Percentiles rank a stretch among this genome's conserved stretches.
Evolutionary conservation across 2,329 filamentous ascomycete species (phyloP).

Genomic region (Aspergillus ibericus): DNA sequence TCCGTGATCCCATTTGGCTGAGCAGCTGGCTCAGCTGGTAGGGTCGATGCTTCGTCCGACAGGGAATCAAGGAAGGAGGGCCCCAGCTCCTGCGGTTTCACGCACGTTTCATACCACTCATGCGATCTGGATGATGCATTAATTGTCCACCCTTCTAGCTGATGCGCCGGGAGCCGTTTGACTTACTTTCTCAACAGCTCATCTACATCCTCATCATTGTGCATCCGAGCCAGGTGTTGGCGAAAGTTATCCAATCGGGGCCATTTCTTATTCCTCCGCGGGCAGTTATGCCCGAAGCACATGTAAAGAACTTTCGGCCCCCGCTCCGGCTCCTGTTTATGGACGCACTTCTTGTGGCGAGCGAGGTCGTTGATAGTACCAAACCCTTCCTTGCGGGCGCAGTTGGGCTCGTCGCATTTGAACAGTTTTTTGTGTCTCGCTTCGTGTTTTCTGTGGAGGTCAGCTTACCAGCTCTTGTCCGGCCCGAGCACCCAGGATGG

Average conservation of each 20-base stretch:
- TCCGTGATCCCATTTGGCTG: constrained; percentile 10
- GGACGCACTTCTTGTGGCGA: constrained; percentile 74
- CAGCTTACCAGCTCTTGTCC: neutral
- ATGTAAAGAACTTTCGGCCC: constrained; percentile 56
- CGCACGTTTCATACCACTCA: constrained; percentile 36
- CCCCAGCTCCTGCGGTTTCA: constrained; percentile 22
- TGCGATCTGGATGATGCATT: constrained; percentile 25
- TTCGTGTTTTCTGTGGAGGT: constrained; percentile 65
- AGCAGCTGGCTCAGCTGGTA: constrained; percentile 15
- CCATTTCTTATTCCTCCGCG: constrained; percentile 68
- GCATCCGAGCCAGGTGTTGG: constrained; percentile 71
- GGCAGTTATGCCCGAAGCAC: constrained; percentile 61
- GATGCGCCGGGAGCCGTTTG: neutral
- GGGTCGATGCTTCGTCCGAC: constrained; percentile 15
- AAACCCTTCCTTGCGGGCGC: constrained; percentile 66
- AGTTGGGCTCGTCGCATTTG: constrained; percentile 60
- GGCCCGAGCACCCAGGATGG: neutral
- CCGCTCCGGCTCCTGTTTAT: constrained; percentile 52
- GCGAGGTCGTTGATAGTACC: constrained; percentile 77
- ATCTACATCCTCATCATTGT: constrained; percentile 50
- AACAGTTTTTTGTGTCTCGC: constrained; percentile 69
- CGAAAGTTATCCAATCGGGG: constrained; percentile 84
- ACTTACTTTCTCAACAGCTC: constrained; percentile 52
- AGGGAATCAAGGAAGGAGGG: constrained; percentile 17
- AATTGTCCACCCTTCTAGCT: neutral